phyloP scores from a whole-genome alignment of 306 rosid genomes.

The Senna siamea region DNA sequence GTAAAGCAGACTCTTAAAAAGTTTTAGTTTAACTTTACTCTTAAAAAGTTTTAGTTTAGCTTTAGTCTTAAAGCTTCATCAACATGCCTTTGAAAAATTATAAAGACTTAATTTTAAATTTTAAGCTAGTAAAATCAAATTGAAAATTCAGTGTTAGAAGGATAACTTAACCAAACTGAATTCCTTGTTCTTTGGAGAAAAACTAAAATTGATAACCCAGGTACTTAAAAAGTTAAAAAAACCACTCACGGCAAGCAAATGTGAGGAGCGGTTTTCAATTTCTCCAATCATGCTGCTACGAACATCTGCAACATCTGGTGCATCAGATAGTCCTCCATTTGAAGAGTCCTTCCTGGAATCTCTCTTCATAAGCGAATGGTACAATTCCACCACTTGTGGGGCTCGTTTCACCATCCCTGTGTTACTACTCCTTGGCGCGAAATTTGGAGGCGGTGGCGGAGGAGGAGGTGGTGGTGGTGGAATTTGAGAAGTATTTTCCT shows the following conservation, averaged over 20 bases:
- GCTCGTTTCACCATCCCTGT: slow-evolving; percentile 76
- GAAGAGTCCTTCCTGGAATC: slow-evolving; percentile 90
- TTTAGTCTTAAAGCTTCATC: too few relatives aligned
- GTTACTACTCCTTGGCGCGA: slow-evolving; percentile 51
- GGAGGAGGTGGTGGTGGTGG: slow-evolving; percentile 86
- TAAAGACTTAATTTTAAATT: too few relatives aligned
- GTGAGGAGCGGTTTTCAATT: slow-evolving; percentile 95
- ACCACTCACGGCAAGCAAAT: slow-evolving; percentile 91
- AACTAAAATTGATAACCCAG: too few relatives aligned
- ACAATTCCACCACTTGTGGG: slow-evolving; percentile 95
- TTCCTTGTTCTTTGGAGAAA: too few relatives aligned
- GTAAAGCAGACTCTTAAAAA: background rate
- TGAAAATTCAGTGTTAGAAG: too few relatives aligned
- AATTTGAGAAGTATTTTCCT: slow-evolving; percentile 48
- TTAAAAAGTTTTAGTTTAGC: too few relatives aligned
- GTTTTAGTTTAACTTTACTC: too few relatives aligned
- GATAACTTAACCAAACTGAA: too few relatives aligned
- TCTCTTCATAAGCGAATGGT: slow-evolving; percentile 97
- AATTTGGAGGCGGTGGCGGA: slow-evolving; percentile 86
- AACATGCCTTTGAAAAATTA: too few relatives aligned
- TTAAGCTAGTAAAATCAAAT: too few relatives aligned
- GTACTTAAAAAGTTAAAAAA: background rate
- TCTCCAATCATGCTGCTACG: slow-evolving; percentile 99
- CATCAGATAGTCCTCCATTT: slow-evolving; percentile 74
- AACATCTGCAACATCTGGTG: slow-evolving; percentile 80